phyloP scores from a whole-genome alignment of 2,329 filamentous ascomycete species.

The Paraphoma sp. region DNA sequence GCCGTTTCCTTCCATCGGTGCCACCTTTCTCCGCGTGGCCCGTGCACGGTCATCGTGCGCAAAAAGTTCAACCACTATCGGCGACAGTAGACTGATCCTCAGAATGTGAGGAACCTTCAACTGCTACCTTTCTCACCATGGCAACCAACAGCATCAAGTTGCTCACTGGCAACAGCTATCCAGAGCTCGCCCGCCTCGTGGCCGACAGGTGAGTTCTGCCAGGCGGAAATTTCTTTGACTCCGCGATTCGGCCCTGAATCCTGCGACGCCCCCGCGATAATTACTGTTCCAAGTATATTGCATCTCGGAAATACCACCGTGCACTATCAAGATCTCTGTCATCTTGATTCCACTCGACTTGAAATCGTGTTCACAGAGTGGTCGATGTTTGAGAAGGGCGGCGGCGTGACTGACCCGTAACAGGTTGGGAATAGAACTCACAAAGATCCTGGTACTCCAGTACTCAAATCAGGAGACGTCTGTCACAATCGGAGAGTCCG shows the following conservation, averaged over 20 bases:
- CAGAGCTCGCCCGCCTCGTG: slow-evolving; percentile 72
- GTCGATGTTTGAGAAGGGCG: neutral
- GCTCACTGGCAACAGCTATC: slow-evolving; percentile 77
- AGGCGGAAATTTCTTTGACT: slow-evolving; percentile 3
- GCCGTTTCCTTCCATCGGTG: slow-evolving; percentile 10
- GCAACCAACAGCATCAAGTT: slow-evolving; percentile 77
- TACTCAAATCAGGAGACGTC: slow-evolving; percentile 88
- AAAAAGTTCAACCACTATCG: slow-evolving; percentile 28
- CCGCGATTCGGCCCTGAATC: slow-evolving; percentile 15
- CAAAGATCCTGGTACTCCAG: slow-evolving; percentile 80
- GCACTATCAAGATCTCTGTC: neutral
- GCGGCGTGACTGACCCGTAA: slow-evolving; percentile 22
- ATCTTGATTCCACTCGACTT: neutral
- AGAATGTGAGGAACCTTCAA: slow-evolving; percentile 24
- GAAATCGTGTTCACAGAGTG: neutral
- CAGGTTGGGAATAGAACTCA: slow-evolving; percentile 78
- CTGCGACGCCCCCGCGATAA: neutral
- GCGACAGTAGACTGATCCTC: slow-evolving; percentile 17
- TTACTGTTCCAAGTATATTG: slow-evolving; percentile 3
- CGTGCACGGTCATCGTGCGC: slow-evolving; percentile 20
- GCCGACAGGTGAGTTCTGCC: slow-evolving; percentile 64
- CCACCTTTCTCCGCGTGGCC: slow-evolving; percentile 28
- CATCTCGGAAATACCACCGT: neutral
- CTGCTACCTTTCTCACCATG: slow-evolving; percentile 55
- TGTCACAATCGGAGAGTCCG: slow-evolving; percentile 94